phyloP scores from a whole-genome alignment of 2,329 filamentous ascomycete species.

The Grosmannia serpens region DNA sequence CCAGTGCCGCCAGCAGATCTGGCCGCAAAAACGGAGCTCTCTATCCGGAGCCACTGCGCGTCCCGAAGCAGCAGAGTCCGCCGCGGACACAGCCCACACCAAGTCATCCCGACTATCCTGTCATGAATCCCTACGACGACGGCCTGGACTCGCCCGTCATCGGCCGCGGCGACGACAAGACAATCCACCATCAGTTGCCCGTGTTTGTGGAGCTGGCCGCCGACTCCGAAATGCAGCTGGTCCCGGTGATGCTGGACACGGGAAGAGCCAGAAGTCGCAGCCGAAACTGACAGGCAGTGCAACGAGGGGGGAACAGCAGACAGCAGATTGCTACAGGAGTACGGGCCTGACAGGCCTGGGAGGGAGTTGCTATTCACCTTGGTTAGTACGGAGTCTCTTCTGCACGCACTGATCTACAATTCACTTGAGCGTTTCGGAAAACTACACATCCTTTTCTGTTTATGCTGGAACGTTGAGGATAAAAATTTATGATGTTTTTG shows the following conservation, averaged over 20 bases:
- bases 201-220: conserved; percentile 8
- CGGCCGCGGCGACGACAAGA: neutral
- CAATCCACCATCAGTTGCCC: neutral
- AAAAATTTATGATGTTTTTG: neutral
- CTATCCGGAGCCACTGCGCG: conserved; percentile 6
- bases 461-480: no score
- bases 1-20: neutral
- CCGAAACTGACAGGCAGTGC: neutral
- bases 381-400: no score
- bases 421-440: no score
- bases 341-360: no score
- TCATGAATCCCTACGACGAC: neutral
- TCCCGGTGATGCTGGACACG: conserved; percentile 1
- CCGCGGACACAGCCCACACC: conserved; percentile 12
- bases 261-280: neutral
- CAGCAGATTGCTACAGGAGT: no score
- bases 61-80: neutral
- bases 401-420: no score
- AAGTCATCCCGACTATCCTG: neutral
- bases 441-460: no score
- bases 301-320: no score
- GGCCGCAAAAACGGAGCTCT: neutral
- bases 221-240: neutral
- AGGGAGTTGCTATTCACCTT: no score
- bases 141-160: neutral